Base-by-base conservation (phyloP, 805 yeast species). In the Kuraishia molischiana region DNA sequence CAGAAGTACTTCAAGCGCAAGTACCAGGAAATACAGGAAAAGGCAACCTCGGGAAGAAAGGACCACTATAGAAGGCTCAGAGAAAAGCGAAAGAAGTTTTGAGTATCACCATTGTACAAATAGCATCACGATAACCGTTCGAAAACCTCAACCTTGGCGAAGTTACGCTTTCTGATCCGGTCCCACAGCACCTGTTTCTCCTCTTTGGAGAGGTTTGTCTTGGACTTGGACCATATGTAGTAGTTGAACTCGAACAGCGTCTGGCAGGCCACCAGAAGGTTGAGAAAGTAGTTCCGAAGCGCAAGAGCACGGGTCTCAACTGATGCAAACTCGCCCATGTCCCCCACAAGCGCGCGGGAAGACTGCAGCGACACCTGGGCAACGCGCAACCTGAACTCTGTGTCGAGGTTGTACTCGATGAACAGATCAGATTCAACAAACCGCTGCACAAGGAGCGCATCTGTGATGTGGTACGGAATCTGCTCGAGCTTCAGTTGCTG, bases 1-100 rank as follows among this genome's bases (percentile, higher is more conserved):
- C 73, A 72, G 47, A 70, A 73, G 44, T 90, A 87, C 64, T 89
- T 87, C 71, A 84, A 83, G 69, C 74, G 87, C 48, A 84, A 83
- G 60, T 90, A 83, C 54, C 55, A 62, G 24, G 95, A 86, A 52
- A 85, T 90, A 42, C 96, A 86, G 58, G 65, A 58, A 10, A 63
- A 71, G 44, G 72, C 66, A 46, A 53, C 56, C 8, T 68, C 76
- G 46, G 95, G 95, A 19, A 78, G 80, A 38, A 78, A 74, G 54
- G 73, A 62, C 17, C 77, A 74, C 54, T 79, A 75, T 58, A 79
- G 80, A 56, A 77, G 76, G 52, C 61, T 73, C 34, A 71, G 74
- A 51, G 71, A 68, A 29, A 74, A 72, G 66, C 74, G 92, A 50
- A 69, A 67, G 45, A 72, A 65, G 52, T 67, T 58, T 48, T 68